Evolutionary conservation across 2,329 filamentous ascomycete genomes (phyloP).

Genomic region (Bertia moriformis): DNA sequence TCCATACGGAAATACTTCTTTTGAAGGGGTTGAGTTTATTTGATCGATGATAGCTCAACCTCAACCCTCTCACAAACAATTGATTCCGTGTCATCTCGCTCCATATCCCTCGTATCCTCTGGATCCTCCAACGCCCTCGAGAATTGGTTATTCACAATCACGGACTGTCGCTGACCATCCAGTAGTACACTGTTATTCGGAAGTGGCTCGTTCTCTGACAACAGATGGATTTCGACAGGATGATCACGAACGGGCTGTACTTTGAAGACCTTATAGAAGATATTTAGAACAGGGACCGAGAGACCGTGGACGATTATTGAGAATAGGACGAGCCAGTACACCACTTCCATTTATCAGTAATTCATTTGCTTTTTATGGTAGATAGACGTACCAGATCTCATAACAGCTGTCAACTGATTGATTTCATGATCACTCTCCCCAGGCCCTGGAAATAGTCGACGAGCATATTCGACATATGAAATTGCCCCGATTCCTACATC

Average conservation of each 20-base stretch:
- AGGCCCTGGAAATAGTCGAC: slow-evolving; percentile 22
- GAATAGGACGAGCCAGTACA: slow-evolving; percentile 27
- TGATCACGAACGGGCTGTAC: slow-evolving; percentile 15
- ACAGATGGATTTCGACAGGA: slow-evolving; percentile 14
- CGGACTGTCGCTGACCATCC: slow-evolving; percentile 10
- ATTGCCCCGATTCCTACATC: slow-evolving; percentile 23
- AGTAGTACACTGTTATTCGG: slow-evolving; percentile 16
- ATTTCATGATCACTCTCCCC: slow-evolving; percentile 21
- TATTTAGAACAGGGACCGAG: slow-evolving; percentile 17
- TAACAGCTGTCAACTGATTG: slow-evolving; percentile 20
- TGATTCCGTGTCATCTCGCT: not conserved
- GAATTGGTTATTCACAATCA: slow-evolving; percentile 18
- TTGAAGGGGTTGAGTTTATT: too few relatives aligned
- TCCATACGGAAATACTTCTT: too few relatives aligned
- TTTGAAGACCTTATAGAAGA: slow-evolving; percentile 13
- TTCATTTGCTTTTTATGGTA: not conserved
- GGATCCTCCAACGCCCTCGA: not conserved
- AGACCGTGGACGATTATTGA: slow-evolving; percentile 21
- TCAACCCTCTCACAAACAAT: too few relatives aligned
- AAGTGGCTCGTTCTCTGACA: slow-evolving; percentile 17
- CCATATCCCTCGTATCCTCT: not conserved
- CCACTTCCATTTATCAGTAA: slow-evolving; percentile 11
- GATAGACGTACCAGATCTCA: slow-evolving; percentile 16
- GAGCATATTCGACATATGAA: slow-evolving; percentile 27
- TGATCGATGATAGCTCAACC: too few relatives aligned